Evolutionary conservation across 2,329 filamentous ascomycete species (phyloP).

Genomic region (Fusarium virguliforme): DNA sequence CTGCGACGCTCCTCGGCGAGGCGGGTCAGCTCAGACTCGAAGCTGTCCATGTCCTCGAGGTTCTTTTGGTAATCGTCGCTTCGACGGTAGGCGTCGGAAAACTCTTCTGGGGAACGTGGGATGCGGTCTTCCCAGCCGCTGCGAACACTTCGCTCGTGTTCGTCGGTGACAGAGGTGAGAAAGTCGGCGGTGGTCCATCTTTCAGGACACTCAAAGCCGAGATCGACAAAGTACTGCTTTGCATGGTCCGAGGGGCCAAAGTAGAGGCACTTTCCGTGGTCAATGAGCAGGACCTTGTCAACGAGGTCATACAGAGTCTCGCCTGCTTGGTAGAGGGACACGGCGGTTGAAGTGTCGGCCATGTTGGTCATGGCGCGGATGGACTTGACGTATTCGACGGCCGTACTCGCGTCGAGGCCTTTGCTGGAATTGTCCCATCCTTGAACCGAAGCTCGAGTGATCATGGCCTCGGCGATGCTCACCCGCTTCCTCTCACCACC

Average conservation of each 20-base stretch:
- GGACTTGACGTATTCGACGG: conserved; percentile 79
- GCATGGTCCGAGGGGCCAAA: conserved; percentile 77
- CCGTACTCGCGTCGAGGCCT: conserved; percentile 80
- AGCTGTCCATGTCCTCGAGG: conserved; percentile 74
- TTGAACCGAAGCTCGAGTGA: conserved; percentile 73
- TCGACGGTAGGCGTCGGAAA: conserved; percentile 75
- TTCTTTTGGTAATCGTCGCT: conserved; percentile 75
- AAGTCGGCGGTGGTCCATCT: conserved; percentile 83
- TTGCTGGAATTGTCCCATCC: conserved; percentile 84
- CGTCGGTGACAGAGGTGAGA: conserved; percentile 83
- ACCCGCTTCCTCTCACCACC: conserved; percentile 82
- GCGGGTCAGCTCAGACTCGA: conserved; percentile 73
- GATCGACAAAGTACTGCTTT: conserved; percentile 77
- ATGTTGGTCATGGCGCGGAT: conserved; percentile 77
- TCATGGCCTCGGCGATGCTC: conserved; percentile 79
- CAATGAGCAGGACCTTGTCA: conserved; percentile 84
- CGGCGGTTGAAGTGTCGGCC: conserved; percentile 79
- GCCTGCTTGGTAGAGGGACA: conserved; percentile 81
- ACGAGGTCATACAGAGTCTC: conserved; percentile 78
- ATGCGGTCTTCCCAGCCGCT: conserved; percentile 75
- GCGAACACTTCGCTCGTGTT: conserved; percentile 78
- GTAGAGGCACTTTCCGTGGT: conserved; percentile 80
- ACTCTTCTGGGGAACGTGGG: conserved; percentile 78
- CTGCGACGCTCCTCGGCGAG: conserved; percentile 62
- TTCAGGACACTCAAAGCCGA: conserved; percentile 81